phyloP scores from a whole-genome alignment of 306 rosid species.

The Quercus engelmannii region DNA sequence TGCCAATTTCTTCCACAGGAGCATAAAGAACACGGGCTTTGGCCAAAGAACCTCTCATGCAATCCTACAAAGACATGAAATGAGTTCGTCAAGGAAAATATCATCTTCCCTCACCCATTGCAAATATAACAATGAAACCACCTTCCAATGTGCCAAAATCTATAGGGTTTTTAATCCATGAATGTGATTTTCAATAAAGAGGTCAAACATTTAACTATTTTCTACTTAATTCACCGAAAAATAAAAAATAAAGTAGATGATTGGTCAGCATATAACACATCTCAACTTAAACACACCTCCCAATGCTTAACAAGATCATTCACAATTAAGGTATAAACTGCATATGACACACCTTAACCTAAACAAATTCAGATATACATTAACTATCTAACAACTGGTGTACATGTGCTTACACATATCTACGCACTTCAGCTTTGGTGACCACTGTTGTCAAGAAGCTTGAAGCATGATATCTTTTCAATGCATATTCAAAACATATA shows the following conservation, averaged over 20 bases:
- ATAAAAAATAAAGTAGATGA: too few relatives aligned
- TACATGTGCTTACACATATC: background rate
- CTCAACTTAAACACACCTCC: too few relatives aligned
- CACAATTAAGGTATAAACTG: too few relatives aligned
- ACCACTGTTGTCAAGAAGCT: background rate
- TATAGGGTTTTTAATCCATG: background rate
- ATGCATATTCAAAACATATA: slow-evolving; percentile 1
- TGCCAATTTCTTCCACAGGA: slow-evolving; percentile 84
- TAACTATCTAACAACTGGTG: background rate
- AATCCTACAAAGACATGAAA: slow-evolving; percentile 46
- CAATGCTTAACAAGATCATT: too few relatives aligned
- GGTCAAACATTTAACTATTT: background rate
- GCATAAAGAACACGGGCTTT: slow-evolving; percentile 73
- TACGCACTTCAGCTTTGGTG: background rate
- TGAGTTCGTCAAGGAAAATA: background rate
- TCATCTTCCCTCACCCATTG: background rate
- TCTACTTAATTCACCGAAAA: background rate
- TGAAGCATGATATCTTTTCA: slow-evolving; percentile 13
- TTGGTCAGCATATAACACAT: too few relatives aligned
- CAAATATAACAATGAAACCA: background rate
- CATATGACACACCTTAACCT: too few relatives aligned
- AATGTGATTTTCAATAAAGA: background rate
- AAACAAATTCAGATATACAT: background rate
- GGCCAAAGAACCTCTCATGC: slow-evolving; percentile 83
- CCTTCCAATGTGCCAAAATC: background rate